A percentile compares a stretch with the other conserved stretches of the same genome.
These are phyloP conservation scores for Neoboletus subvelutipes DNA, from an alignment of 768 basidiomycete species.

Conservation along the genomic window DNA sequence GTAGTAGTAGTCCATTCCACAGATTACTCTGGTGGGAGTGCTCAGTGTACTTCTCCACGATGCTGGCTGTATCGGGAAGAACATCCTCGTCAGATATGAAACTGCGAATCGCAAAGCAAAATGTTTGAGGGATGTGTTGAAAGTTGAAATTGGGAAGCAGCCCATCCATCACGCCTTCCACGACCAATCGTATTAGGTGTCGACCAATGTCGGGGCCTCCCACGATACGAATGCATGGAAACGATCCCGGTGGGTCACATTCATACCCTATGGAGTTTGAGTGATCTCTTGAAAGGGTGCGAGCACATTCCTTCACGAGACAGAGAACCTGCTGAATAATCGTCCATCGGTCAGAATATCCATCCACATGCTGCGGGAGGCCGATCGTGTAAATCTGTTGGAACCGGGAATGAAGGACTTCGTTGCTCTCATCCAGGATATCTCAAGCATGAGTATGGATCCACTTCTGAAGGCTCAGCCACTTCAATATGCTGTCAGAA, in stretches of 20 bases:
- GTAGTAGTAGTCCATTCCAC: conserved; percentile 1
- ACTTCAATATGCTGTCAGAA: background rate
- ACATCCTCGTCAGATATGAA: conserved; percentile 11
- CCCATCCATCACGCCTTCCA: conserved; percentile 8
- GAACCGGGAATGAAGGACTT: too few relatives aligned
- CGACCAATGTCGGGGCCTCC: background rate
- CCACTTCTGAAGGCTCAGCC: conserved; percentile 5
- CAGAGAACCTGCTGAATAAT: conserved; percentile 8
- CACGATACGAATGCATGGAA: conserved; percentile 8
- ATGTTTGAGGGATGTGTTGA: background rate
- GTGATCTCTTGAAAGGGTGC: background rate
- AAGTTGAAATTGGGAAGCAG: conserved; percentile 13
- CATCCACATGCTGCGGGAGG: too few relatives aligned
- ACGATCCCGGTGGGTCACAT: background rate
- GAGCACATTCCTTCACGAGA: too few relatives aligned
- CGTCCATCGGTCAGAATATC: conserved; percentile 19
- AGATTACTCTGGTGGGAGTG: background rate
- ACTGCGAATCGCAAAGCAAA: background rate
- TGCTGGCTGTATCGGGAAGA: background rate
- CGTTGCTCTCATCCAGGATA: too few relatives aligned
- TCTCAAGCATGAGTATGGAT: too few relatives aligned
- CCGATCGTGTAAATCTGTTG: too few relatives aligned
- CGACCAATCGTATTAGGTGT: background rate
- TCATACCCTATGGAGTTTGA: conserved; percentile 4
- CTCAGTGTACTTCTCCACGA: conserved; percentile 2